Conservation (phyloP, 768 basidiomycete species). For the Kwoniella mangroviensis region DNA sequence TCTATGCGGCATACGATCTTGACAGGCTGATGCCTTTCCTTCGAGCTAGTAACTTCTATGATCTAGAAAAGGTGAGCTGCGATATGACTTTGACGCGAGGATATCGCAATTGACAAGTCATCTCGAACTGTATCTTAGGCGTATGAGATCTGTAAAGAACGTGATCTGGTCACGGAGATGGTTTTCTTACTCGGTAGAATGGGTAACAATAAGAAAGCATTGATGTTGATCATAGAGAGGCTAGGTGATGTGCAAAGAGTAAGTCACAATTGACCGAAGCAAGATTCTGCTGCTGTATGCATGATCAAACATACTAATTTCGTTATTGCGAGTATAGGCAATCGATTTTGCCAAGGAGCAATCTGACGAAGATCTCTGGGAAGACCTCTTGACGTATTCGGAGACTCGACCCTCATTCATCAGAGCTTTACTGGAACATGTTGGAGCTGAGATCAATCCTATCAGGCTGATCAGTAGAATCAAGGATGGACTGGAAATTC, state of each 20-base stretch:
- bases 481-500: conserved; percentile 94
- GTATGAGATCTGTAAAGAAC: conserved; percentile 79
- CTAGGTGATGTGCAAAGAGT: conserved; percentile 89
- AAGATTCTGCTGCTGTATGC: no score
- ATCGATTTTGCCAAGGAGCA: conserved; percentile 99
- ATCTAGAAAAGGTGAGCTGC: conserved; percentile 71
- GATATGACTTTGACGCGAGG: neutral
- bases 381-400: conserved; percentile 89
- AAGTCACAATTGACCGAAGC: conserved; percentile 40
- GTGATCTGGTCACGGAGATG: conserved; percentile 92
- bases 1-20: conserved; percentile 87
- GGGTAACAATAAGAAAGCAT: conserved; percentile 95
- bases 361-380: conserved; percentile 96
- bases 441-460: conserved; percentile 94
- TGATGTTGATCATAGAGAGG: conserved; percentile 92
- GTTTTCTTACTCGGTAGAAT: conserved; percentile 95
- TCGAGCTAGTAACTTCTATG: conserved; percentile 87
- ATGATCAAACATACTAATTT: no score
- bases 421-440: conserved; percentile 89
- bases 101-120: conserved; percentile 1
- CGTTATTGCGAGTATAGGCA: conserved; percentile 61
- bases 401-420: conserved; percentile 98
- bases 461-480: conserved; percentile 92
- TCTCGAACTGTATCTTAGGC: conserved; percentile 63
- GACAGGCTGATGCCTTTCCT: conserved; percentile 84